Conservation (phyloP, 2,329 filamentous ascomycete species). For the Xylaria sp. region DNA sequence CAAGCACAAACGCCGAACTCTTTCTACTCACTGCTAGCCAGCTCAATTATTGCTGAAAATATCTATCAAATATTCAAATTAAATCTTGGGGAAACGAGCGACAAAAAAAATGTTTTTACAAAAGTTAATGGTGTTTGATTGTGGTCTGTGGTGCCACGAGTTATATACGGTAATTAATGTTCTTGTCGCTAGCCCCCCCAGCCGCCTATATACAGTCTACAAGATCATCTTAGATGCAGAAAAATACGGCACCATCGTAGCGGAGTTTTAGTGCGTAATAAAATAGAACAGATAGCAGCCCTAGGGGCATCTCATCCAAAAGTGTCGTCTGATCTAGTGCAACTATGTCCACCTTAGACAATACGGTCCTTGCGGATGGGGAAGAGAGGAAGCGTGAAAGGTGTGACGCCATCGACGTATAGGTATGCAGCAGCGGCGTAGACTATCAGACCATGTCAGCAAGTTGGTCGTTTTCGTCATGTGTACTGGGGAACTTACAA, state of each 20-base stretch:
- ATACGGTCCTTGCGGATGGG: slow-evolving; percentile 33
- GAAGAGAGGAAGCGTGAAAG: slow-evolving; percentile 36
- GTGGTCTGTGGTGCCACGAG: slow-evolving; percentile 15
- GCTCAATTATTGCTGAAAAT: too few species aligned
- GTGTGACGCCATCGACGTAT: slow-evolving; percentile 32
- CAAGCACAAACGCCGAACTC: neutral
- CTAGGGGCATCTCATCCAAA: slow-evolving; percentile 15
- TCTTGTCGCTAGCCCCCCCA: slow-evolving; percentile 17
- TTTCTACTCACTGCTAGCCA: too few species aligned
- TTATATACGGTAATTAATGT: slow-evolving; percentile 25
- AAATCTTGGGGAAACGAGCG: neutral
- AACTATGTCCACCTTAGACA: slow-evolving; percentile 18
- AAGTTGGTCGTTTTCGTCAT: neutral
- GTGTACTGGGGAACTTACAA: slow-evolving; percentile 25
- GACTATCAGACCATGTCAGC: slow-evolving; percentile 24
- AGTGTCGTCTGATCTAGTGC: neutral
- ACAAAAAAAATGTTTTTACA: slow-evolving; percentile 3
- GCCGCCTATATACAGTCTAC: slow-evolving; percentile 28
- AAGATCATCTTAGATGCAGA: slow-evolving; percentile 10
- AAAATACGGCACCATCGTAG: slow-evolving; percentile 16
- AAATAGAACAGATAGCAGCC: slow-evolving; percentile 6
- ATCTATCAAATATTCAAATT: neutral
- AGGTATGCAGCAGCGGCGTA: slow-evolving; percentile 33
- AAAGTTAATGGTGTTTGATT: slow-evolving; percentile 22
- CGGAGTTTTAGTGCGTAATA: slow-evolving; percentile 4